Base-by-base conservation (phyloP, 805 yeast genomes). In the Monosporozyma aquatica region DNA sequence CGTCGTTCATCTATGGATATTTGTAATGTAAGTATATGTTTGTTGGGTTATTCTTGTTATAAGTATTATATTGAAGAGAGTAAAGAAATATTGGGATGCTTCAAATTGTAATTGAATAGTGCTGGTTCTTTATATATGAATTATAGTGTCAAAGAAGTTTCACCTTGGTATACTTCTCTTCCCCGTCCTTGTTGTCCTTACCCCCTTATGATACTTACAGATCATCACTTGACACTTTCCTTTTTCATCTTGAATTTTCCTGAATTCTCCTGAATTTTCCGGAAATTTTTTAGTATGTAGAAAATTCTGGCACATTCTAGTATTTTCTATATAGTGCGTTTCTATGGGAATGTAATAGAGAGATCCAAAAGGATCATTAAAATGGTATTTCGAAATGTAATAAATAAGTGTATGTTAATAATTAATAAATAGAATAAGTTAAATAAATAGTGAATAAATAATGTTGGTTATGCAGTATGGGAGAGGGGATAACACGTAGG, bases 1-100 rank as follows among this genome's bases (percentile, higher is more conserved):
- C 68, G 55, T 68, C 71, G 69, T 67, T 67, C 58, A 54, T 61
- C 23, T 22, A 14, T 35, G 9, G 8, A 23, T 11, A 5, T 6
- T 5, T 29, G 15, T 34, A 17, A 15, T 35, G 26, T 27, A 14
- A 20, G 26, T 17, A n/a, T 21, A n/a, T n/a, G n/a, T 24, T 3
- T 30, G 41, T 21, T 29, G 18, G 8, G 23, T 6, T 35, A 9
- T 9, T 40, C 8, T 14, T 8, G 8, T 37, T 18, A 11, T 2
- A 25, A 26, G 9, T 37, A 13, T 8, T 2, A 4, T 9, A 11
- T 37, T 11, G 15, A 15, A 11, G 15, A 10, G 37, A 34, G n/a
- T 13, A 34, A 7, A 15, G 11, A 34, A 34, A 5, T 6, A n/a
- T 13, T 21, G n/a, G 6, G 6, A 6, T 11, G 21, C 21, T 10